Base-by-base conservation (phyloP, 2,329 filamentous ascomycete species). In the Claviceps sp. region DNA sequence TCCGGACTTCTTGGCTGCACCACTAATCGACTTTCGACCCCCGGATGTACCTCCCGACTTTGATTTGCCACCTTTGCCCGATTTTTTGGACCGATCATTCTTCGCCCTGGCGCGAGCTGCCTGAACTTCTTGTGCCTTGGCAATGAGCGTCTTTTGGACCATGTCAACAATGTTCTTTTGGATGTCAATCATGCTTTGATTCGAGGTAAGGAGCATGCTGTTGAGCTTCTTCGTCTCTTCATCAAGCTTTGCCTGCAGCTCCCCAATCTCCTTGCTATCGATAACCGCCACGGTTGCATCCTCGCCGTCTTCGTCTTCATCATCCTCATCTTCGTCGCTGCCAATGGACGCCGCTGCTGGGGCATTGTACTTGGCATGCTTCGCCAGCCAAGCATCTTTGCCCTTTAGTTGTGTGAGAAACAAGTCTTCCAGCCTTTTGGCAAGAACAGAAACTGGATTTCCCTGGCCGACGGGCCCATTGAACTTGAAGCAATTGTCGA, bases 401-500 rank as follows among this genome's bases (percentile, higher is more conserved):
- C 84, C 81, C 7, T 76, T 74, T 82, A 91, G 89, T 62, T 89
- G 77, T 5, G 68, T 66, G 55, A 87, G 82, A 68, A 95, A 96
- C 1, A 91, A 64, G 4, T 80, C 76, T 64, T 95, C 82, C 3
- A 95, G 72, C 54, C 82, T 72, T 59, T 85, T 81, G 13, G 88
- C 91, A 57, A 85, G 75, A 34, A 75, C 66, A 53, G 87, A 83
- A 16, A 94, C 87, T 1, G 82, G 76, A 56, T 94, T 89, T 8
- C 81, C 83, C 51, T 68, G 65, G 0, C 63, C 59, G 3, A 65
- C 61, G 0, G 77, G 73, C 2, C 74, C 72, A 60, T 98, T 98
- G 77, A 97, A 98, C 56, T 85, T 84, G 72, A 82, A 89, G 67
- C 91, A 96, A 66, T 98, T 98, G 59, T 80, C 76, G 62, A 96